Base-by-base conservation (phyloP, 495 filamentous ascomycete species). In the Penicillium paxilli region DNA sequence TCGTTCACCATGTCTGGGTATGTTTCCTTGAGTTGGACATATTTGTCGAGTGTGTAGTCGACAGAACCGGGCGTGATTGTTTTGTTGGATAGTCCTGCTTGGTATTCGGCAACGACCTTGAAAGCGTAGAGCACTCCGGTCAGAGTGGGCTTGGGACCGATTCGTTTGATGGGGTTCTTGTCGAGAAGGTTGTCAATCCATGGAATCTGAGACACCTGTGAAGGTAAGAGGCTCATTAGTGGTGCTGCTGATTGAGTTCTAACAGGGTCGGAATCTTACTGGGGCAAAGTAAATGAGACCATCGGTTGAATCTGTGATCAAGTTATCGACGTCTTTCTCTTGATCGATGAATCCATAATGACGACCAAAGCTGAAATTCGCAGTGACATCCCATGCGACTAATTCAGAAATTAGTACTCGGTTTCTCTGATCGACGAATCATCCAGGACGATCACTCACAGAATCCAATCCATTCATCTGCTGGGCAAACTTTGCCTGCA, bases 331-430 rank as follows among this genome's bases (percentile, higher is more conserved):
- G 53, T 78, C 74, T 35, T 63, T 59, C 10, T 65, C 74, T 12
- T 61, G 40, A 21, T 78, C 73, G 20, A 78, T 52, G 52, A 78
- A 75, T 7, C 75, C 75, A 26, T 73, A 69, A 30, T 67, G 61
- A 14, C 64, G 63, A 7, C 62, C 60, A 48, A 79, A 77, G 10
- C 67, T 70, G 14, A 76, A 55, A 32, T 67, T 65, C n/a, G 68
- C 67, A 16, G 75, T 73, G 21, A 71, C 70, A 59, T 79, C 76
- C 51, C 70, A 78, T 3, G 77, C 77, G 49, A 76, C 66, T 69
- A 22, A 12, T 42, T 12, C 12, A 9, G 6, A 4, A 30, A 51
- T 28, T 26, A 41, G 21, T 6, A 4, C 11, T 12, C 10, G 11
- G 14, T 12, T 32, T 12, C n/a, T 4, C n/a, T 33, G 23, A 28